Evolutionary conservation across 805 yeast genomes (phyloP).

Genomic region (Candida methanosorbosa): DNA sequence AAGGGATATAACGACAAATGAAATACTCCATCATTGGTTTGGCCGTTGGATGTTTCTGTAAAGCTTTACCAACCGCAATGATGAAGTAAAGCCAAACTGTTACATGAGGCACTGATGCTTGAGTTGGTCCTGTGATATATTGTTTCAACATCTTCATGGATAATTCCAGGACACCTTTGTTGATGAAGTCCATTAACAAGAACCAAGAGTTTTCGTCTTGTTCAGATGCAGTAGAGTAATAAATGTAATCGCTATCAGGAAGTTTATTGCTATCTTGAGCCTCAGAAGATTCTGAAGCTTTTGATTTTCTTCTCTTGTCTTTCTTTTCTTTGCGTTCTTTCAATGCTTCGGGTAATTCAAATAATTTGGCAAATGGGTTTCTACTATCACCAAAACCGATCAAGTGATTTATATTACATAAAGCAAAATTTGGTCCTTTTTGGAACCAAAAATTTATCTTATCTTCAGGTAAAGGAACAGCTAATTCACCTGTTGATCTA

Average conservation of each 20-base stretch:
- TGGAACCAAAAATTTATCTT: constrained; percentile 66
- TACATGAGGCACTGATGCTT: constrained; percentile 63
- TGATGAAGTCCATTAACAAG: constrained; percentile 42
- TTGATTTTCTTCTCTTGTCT: constrained; percentile 47
- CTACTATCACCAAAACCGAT: constrained; percentile 71
- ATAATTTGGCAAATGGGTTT: constrained; percentile 70
- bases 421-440: constrained; percentile 67
- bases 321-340: constrained; percentile 66
- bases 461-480: constrained; percentile 28
- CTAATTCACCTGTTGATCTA: constrained; percentile 25
- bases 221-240: constrained; percentile 19
- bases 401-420: constrained; percentile 65
- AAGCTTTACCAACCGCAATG: constrained; percentile 51
- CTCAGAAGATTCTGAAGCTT: constrained; percentile 6
- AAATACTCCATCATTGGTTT: constrained; percentile 40
- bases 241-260: constrained; percentile 8
- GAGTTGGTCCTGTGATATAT: constrained; percentile 62
- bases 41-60: constrained; percentile 35
- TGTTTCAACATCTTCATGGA: constrained; percentile 60
- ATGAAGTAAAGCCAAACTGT: constrained; percentile 73
- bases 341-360: constrained; percentile 62
- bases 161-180: constrained; percentile 57
- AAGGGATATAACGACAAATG: constrained; percentile 52
- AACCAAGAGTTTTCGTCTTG: constrained; percentile 42
- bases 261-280: constrained; percentile 4